Percentiles rank a stretch among this genome's conserved stretches.
These are phyloP conservation scores for Xylaria cubensis DNA, from an alignment of 495 filamentous ascomycete species.

Conservation along the genomic window DNA sequence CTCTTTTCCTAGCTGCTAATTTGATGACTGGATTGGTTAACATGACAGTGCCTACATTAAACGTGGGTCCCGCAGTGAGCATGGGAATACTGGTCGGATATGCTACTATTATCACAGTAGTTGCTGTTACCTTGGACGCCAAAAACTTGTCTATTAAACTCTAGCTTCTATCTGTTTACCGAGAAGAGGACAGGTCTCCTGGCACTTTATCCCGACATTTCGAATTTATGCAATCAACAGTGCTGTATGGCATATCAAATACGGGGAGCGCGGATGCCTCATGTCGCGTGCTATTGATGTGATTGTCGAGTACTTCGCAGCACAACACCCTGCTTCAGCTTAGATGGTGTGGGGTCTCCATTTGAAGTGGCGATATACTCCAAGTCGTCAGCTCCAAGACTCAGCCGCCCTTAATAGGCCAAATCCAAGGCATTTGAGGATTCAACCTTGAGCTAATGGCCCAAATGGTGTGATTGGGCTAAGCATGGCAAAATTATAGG, in stretches of 20 bases:
- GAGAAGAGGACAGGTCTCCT: background rate
- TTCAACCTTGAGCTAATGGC: background rate
- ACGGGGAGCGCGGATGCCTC: background rate
- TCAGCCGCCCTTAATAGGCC: slow-evolving; percentile 11
- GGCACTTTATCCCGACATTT: background rate
- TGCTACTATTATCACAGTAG: slow-evolving; percentile 65
- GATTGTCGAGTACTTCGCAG: background rate
- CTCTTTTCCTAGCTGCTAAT: slow-evolving; percentile 88
- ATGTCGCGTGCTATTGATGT: background rate
- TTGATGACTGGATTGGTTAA: slow-evolving; percentile 89
- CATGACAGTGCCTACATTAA: slow-evolving; percentile 79
- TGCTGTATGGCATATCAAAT: background rate
- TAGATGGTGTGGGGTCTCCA: background rate
- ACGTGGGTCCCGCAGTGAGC: slow-evolving; percentile 64
- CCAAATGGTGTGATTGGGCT: background rate
- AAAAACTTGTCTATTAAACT: slow-evolving; percentile 78
- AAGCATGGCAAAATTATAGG: background rate
- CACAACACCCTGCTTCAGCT: background rate
- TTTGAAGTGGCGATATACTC: background rate
- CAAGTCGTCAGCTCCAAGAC: slow-evolving; percentile 3
- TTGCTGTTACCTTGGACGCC: slow-evolving; percentile 74
- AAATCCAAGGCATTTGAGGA: background rate
- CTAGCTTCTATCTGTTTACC: slow-evolving; percentile 42
- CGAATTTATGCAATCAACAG: background rate
- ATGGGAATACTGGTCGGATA: slow-evolving; percentile 81